These are phyloP conservation scores for Aspergillus conjunctus DNA, from an alignment of 495 filamentous ascomycete species.

Conservation along the genomic window DNA sequence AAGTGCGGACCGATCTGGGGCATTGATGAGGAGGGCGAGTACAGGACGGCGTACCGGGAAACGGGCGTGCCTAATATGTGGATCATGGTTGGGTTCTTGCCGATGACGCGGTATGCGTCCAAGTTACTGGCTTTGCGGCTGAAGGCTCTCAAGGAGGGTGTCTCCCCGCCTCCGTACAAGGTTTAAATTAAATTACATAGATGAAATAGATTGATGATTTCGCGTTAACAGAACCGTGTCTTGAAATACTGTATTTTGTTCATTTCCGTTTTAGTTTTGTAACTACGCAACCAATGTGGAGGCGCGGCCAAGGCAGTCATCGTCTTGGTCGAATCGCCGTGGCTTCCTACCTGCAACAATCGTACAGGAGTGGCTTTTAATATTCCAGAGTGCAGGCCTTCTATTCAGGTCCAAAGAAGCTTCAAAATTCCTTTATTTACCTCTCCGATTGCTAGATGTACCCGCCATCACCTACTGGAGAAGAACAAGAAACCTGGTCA, in stretches of 20 bases:
- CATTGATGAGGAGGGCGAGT: conserved; percentile 72
- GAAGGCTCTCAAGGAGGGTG: conserved; percentile 27
- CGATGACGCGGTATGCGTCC: conserved; percentile 26
- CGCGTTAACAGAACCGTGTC: background rate
- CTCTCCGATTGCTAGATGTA: no score
- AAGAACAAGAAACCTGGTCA: no score
- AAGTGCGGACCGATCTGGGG: conserved; percentile 69
- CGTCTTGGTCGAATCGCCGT: no score
- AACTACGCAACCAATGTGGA: no score
- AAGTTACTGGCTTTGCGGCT: conserved; percentile 27
- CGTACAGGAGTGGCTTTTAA: no score
- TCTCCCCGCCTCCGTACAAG: conserved; percentile 24
- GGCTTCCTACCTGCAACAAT: no score
- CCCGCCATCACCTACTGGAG: no score
- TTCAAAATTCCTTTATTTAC: no score
- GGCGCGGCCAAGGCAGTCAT: no score
- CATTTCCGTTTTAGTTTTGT: no score
- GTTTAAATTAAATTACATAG: background rate
- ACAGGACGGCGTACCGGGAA: conserved; percentile 59
- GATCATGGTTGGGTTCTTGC: conserved; percentile 32
- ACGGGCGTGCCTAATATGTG: conserved; percentile 45
- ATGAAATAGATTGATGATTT: conserved; percentile 15
- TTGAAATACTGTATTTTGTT: background rate
- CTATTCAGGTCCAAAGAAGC: no score
- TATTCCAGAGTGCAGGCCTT: no score